phyloP scores from a whole-genome alignment of 2,329 filamentous ascomycete species.

The Plenodomus lindquistii region DNA sequence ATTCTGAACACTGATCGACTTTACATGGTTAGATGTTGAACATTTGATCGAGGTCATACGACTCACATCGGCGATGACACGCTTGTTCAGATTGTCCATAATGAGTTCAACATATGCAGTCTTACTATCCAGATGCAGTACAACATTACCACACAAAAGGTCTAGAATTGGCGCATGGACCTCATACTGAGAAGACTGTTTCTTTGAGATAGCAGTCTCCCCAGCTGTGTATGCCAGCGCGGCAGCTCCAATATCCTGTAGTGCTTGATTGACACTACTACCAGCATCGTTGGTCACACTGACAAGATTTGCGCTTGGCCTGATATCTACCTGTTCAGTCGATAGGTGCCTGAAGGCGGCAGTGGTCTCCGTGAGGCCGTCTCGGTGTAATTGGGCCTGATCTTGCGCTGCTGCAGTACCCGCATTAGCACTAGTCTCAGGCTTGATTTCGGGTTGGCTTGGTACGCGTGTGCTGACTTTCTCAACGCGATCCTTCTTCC shows the following conservation, averaged over 20 bases:
- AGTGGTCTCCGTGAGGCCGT: neutral
- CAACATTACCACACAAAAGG: constrained; percentile 1
- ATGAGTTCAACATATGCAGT: neutral
- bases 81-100: constrained; percentile 1
- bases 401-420: neutral
- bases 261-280: no score
- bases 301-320: no score
- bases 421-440: neutral
- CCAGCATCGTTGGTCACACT: no score
- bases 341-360: constrained; percentile 2
- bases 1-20: neutral
- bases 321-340: constrained; percentile 1
- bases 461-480: neutral
- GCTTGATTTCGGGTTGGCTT: neutral
- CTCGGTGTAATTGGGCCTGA: neutral
- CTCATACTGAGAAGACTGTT: neutral
- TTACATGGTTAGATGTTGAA: neutral
- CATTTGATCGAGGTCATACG: neutral
- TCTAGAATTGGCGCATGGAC: constrained; percentile 1
- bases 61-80: neutral
- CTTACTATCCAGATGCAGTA: neutral
- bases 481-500: neutral
- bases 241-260: no score
- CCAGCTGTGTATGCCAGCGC: neutral
- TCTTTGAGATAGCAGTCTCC: neutral